These are phyloP conservation scores for Phytophthora sansomeana DNA, from an alignment of 352 stramenopile species.

Conservation along the genomic window DNA sequence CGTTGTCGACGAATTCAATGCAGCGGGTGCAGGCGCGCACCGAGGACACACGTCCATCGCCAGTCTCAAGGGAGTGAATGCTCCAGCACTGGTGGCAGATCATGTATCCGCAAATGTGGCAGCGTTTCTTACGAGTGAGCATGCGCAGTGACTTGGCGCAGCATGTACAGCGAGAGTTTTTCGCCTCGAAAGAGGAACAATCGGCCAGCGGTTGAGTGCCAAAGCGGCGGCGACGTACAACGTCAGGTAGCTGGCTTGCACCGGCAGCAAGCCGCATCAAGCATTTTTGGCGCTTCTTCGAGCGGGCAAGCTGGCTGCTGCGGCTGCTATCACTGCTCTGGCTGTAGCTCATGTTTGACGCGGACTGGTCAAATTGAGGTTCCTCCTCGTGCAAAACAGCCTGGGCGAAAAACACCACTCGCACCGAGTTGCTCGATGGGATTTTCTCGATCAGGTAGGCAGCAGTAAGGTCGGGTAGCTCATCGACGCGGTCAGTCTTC, in stretches of 20 bases:
- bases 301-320: constrained; percentile 18
- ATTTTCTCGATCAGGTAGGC: constrained; percentile 48
- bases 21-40: constrained; percentile 60
- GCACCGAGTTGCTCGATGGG: constrained; percentile 42
- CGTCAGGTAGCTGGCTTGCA: constrained; percentile 44
- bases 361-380: constrained; percentile 35
- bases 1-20: constrained; percentile 59
- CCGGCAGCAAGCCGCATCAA: constrained; percentile 51
- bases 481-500: constrained; percentile 47
- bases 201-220: constrained; percentile 64
- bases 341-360: constrained; percentile 26
- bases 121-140: constrained; percentile 47
- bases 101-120: constrained; percentile 48
- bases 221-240: constrained; percentile 67
- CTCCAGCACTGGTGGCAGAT: constrained; percentile 53
- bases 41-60: constrained; percentile 39
- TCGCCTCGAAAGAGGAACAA: constrained; percentile 47
- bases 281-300: constrained; percentile 43
- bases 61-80: constrained; percentile 44
- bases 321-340: constrained; percentile 18
- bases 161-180: constrained; percentile 64
- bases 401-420: constrained; percentile 51
- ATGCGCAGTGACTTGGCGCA: constrained; percentile 58
- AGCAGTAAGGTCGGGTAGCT: constrained; percentile 46
- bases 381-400: constrained; percentile 21